A percentile compares a stretch with the other conserved stretches of the same genome.
phyloP scores from a whole-genome alignment of 1,139 yeast genomes.

The Chernovozyma aurita region DNA sequence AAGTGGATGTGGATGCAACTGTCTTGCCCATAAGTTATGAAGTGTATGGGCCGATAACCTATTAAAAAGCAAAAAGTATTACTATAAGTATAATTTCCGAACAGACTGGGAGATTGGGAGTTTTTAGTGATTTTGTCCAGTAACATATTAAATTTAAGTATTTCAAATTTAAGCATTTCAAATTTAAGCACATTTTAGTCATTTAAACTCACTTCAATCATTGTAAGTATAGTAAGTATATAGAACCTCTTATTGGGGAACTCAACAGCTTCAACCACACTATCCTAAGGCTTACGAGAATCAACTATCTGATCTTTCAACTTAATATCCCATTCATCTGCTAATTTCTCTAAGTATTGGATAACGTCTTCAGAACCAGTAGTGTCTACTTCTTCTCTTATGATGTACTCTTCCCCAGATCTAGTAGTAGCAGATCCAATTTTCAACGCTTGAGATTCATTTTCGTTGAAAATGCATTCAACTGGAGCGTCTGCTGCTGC shows the following conservation, averaged over 20 bases:
- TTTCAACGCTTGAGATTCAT: slow-evolving; percentile 49
- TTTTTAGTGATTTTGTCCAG: too few species aligned
- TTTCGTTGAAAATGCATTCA: slow-evolving; percentile 27
- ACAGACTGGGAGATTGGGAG: too few species aligned
- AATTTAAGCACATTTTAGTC: too few species aligned
- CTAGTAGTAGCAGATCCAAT: slow-evolving; percentile 71
- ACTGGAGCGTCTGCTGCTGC: slow-evolving; percentile 84
- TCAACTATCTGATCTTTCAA: slow-evolving; percentile 67
- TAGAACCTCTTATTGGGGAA: not conserved
- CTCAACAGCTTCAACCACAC: not conserved
- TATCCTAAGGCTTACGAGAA: slow-evolving; percentile 31
- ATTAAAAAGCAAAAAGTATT: too few species aligned
- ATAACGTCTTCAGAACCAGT: slow-evolving; percentile 65
- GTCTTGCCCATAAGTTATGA: slow-evolving; percentile 34
- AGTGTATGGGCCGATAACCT: too few species aligned
- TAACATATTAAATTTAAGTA: too few species aligned
- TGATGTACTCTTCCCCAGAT: slow-evolving; percentile 62
- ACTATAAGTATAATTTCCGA: too few species aligned
- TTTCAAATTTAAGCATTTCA: not conserved
- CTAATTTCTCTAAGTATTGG: slow-evolving; percentile 52
- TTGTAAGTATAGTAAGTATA: too few species aligned
- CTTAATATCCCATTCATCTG: slow-evolving; percentile 49
- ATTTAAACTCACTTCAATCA: not conserved
- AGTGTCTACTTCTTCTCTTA: slow-evolving; percentile 49
- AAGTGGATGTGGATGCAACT: slow-evolving; percentile 85